Percentiles rank a stretch among this genome's conserved stretches.
phyloP scores from a whole-genome alignment of 345 rosid species.

The Eutrema yunnanense region DNA sequence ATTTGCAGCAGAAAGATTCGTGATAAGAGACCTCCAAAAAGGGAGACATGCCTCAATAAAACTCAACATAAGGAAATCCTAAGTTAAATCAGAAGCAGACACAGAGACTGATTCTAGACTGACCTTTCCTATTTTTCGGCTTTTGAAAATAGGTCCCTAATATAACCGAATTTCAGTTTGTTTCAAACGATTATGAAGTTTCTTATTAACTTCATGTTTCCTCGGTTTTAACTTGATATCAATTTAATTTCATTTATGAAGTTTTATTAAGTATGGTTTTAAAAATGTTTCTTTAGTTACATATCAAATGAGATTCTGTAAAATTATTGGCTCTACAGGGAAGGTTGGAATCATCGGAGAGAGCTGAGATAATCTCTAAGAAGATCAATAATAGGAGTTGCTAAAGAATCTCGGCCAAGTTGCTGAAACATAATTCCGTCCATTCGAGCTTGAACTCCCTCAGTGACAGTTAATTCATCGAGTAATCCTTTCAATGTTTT shows the following conservation, averaged over 20 bases:
- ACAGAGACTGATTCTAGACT: conserved; percentile 11
- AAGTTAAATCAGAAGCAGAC: not conserved
- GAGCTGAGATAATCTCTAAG: conserved; percentile 73
- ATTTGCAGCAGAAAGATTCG: conserved; percentile 91
- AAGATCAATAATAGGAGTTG: conserved; percentile 49
- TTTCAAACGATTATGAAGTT: not conserved
- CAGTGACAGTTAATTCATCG: conserved; percentile 46
- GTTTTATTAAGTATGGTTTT: not conserved
- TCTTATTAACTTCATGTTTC: conserved; percentile 7
- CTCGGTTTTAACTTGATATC: not conserved
- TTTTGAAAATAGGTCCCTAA: too few species aligned
- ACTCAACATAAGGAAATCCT: not conserved
- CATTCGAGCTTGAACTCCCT: conserved; percentile 86
- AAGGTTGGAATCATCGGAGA: conserved; percentile 36
- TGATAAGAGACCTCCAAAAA: conserved; percentile 44
- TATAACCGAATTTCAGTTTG: too few species aligned
- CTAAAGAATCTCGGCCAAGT: conserved; percentile 47
- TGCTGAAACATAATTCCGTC: conserved; percentile 80
- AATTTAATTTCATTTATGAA: not conserved
- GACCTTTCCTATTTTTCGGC: conserved; percentile 29
- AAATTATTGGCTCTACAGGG: not conserved
- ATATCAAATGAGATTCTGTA: not conserved
- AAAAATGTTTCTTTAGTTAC: not conserved
- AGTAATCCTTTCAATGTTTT: conserved; percentile 51
- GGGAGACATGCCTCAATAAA: not conserved